Conservation (phyloP, 345 rosid species). For the Acer campestre region DNA sequence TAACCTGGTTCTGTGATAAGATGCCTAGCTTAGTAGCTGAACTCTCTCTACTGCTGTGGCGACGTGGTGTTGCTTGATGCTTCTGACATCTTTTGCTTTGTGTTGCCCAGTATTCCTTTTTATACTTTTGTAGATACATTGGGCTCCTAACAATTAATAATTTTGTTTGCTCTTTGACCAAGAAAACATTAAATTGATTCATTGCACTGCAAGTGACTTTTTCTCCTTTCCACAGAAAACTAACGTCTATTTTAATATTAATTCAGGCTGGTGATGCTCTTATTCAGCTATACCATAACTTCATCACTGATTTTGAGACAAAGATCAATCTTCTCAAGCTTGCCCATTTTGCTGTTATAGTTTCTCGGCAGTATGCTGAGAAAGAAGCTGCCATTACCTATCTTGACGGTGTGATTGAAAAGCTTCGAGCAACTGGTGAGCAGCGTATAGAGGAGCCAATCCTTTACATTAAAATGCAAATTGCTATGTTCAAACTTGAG, state of each 20-base stretch:
- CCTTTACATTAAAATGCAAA: conserved; percentile 86
- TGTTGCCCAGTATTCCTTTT: neutral
- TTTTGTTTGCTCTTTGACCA: too few relatives aligned
- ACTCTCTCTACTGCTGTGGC: neutral
- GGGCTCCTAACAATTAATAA: too few relatives aligned
- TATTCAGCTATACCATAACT: conserved; percentile 87
- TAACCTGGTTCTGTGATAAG: neutral
- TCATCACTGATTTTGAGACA: conserved; percentile 95
- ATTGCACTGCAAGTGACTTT: neutral
- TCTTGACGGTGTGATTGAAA: conserved; percentile 87
- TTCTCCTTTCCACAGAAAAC: neutral
- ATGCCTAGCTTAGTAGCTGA: neutral
- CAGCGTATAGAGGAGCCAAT: conserved; percentile 82
- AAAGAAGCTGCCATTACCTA: conserved; percentile 89
- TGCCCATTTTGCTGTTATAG: conserved; percentile 92
- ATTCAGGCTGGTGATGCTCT: conserved; percentile 92
- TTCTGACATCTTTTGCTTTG: neutral
- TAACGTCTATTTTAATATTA: conserved; percentile 6
- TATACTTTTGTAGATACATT: too few relatives aligned
- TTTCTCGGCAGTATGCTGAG: conserved; percentile 88
- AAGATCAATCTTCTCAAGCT: conserved; percentile 98
- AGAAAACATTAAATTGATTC: neutral
- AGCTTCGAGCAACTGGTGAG: conserved; percentile 77
- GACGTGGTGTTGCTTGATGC: neutral
- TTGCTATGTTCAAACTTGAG: conserved; percentile 84